These are phyloP conservation scores for Maudiozyma saulgeensis DNA, from an alignment of 805 yeast species.

Conservation along the genomic window DNA sequence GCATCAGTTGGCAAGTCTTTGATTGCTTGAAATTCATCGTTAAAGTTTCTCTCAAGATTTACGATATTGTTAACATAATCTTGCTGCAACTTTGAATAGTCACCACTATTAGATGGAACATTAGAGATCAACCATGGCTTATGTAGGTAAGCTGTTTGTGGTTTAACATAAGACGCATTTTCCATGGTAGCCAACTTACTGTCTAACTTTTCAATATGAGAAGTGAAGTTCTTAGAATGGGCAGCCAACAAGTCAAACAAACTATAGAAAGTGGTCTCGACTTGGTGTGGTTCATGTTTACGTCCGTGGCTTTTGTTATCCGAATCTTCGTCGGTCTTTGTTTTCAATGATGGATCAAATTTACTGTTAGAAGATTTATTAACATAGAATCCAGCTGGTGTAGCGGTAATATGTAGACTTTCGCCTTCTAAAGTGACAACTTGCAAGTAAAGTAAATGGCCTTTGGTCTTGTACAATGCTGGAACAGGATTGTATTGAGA, in stretches of 20 bases:
- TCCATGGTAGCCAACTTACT: slow-evolving; percentile 34
- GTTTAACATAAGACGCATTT: slow-evolving; percentile 49
- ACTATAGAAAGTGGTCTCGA: slow-evolving; percentile 28
- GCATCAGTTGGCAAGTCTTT: slow-evolving; percentile 55
- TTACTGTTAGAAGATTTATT: slow-evolving; percentile 55
- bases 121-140: slow-evolving; percentile 62
- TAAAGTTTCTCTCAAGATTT: slow-evolving; percentile 60
- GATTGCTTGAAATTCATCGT: slow-evolving; percentile 79
- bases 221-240: slow-evolving; percentile 55
- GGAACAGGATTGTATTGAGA: slow-evolving; percentile 88
- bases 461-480: slow-evolving; percentile 47
- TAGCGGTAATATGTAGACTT: slow-evolving; percentile 66
- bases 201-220: slow-evolving; percentile 45
- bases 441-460: slow-evolving; percentile 72
- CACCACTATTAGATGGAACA: slow-evolving; percentile 35
- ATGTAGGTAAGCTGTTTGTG: slow-evolving; percentile 50
- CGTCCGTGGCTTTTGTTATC: neutral
- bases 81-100: slow-evolving; percentile 51
- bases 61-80: slow-evolving; percentile 19
- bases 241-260: slow-evolving; percentile 51
- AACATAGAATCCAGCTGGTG: slow-evolving; percentile 69
- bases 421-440: slow-evolving; percentile 76
- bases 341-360: slow-evolving; percentile 56
- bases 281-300: neutral
- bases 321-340: neutral